A percentile compares a stretch with the other conserved stretches of the same genome.
phyloP scores from a whole-genome alignment of 371 early-diverging fungal genomes.

The Actinomortierella wolfii region DNA sequence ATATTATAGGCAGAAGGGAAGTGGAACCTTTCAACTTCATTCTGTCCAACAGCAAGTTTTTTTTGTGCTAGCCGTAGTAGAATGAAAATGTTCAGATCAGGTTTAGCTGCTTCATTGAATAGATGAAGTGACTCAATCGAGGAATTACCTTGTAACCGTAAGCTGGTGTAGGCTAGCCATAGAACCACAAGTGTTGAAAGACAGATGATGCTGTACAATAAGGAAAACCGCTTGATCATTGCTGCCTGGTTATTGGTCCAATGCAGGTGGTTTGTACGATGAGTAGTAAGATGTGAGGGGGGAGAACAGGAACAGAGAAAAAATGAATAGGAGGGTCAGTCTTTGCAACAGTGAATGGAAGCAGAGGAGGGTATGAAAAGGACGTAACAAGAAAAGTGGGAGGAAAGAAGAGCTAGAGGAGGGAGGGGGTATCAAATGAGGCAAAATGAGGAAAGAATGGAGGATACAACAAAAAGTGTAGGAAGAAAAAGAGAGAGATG shows the following conservation, averaged over 20 bases:
- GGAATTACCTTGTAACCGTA: constrained; percentile 23
- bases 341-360: neutral
- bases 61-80: no score
- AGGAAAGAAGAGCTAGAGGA: neutral
- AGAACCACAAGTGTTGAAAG: constrained; percentile 15
- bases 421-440: neutral
- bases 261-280: neutral
- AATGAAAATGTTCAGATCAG: no score
- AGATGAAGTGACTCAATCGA: no score
- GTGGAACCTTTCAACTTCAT: no score
- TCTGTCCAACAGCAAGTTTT: no score
- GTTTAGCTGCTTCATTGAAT: no score
- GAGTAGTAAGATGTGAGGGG: neutral
- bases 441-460: neutral
- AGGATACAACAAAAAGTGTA: neutral
- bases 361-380: neutral
- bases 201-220: constrained; percentile 18
- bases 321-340: neutral
- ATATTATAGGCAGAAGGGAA: neutral
- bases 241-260: neutral
- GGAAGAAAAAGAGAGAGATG: neutral
- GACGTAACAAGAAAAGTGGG: neutral
- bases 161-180: constrained; percentile 22
- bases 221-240: constrained; percentile 17
- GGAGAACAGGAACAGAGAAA: neutral